Conservation (phyloP, 2,329 filamentous ascomycete species). For the Fusarium brevicatenulatum region DNA sequence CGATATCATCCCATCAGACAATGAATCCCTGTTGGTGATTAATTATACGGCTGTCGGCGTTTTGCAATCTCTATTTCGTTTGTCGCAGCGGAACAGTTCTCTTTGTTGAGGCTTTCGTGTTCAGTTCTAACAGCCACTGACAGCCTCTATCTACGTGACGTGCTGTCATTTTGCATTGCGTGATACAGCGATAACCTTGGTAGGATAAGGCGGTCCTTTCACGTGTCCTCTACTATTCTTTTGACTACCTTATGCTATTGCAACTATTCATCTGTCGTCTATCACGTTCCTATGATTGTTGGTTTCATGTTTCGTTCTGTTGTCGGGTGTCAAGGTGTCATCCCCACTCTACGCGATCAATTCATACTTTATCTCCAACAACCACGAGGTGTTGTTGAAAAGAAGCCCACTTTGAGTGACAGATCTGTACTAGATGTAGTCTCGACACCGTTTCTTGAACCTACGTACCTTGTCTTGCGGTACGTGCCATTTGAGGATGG, state of each 20-base stretch:
- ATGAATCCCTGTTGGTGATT: background rate
- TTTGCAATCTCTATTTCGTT: background rate
- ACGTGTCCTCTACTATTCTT: background rate
- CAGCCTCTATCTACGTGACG: background rate
- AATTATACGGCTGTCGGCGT: background rate
- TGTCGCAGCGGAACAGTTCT: background rate
- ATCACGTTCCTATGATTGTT: background rate
- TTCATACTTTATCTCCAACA: conserved; percentile 5
- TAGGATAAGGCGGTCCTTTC: background rate
- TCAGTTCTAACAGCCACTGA: background rate
- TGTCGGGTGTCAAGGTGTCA: conserved; percentile 2
- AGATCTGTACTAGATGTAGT: background rate
- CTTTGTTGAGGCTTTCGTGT: background rate
- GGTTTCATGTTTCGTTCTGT: background rate
- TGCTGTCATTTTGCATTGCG: background rate
- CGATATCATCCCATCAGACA: conserved; percentile 10
- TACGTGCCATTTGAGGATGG: conserved; percentile 29
- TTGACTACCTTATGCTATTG: background rate
- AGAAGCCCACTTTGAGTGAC: background rate
- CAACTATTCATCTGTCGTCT: background rate
- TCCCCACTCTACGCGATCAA: conserved; percentile 16
- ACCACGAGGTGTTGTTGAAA: background rate
- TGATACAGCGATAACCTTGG: background rate
- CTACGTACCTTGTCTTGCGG: conserved; percentile 18
- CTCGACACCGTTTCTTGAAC: conserved; percentile 13